These are phyloP conservation scores for Fraxinus platypoda DNA, from an alignment of 305 asterid species.

Conservation along the genomic window DNA sequence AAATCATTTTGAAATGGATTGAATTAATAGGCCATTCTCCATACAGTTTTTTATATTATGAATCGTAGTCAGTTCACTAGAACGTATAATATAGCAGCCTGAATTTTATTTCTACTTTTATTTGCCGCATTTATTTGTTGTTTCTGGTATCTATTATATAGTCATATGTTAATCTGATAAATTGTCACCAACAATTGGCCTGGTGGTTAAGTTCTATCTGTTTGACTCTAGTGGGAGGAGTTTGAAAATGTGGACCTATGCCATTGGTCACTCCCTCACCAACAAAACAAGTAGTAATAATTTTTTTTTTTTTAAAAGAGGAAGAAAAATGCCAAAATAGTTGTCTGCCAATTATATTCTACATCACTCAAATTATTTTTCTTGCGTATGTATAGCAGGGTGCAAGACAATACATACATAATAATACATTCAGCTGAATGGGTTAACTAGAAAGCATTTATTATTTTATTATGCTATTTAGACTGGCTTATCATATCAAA, in stretches of 20 bases:
- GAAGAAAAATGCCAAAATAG: not conserved
- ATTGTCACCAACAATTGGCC: not conserved
- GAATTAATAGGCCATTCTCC: not conserved
- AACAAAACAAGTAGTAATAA: not conserved
- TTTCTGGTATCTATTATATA: not conserved
- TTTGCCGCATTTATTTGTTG: not conserved
- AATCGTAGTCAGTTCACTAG: not conserved
- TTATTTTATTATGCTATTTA: not conserved
- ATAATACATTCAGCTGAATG: not conserved
- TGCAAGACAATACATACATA: not conserved
- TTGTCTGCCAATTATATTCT: not conserved
- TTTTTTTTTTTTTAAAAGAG: not conserved
- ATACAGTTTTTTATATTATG: not conserved
- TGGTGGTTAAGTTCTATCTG: not conserved
- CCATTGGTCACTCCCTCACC: not conserved
- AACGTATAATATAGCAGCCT: not conserved
- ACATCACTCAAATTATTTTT: not conserved
- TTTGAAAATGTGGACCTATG: not conserved
- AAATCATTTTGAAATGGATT: not conserved
- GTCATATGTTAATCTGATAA: not conserved
- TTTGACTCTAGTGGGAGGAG: not conserved
- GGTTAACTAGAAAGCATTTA: not conserved
- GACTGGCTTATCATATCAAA: not conserved
- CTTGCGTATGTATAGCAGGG: not conserved
- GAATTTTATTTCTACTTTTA: not conserved